phyloP scores from a whole-genome alignment of 192 early-diverging fungal species.

The Hyaloraphidium curvatum region DNA sequence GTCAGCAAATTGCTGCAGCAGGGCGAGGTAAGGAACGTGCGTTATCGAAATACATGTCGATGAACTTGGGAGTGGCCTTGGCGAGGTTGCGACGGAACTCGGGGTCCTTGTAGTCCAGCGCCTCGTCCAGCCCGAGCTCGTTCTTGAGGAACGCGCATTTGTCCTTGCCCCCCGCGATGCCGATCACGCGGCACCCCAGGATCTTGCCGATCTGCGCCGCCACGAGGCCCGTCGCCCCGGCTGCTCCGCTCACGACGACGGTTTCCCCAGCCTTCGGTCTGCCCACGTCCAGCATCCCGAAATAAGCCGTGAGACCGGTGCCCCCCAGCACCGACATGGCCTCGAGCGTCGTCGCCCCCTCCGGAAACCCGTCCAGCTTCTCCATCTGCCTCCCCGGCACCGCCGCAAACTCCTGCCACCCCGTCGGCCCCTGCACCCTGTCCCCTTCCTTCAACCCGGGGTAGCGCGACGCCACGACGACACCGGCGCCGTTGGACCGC shows the following conservation, averaged over 20 bases:
- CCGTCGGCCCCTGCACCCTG: constrained; percentile 1
- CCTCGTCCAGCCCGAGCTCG: constrained; percentile 27
- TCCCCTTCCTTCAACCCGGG: background rate
- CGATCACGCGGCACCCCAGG: constrained; percentile 26
- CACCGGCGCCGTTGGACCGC: background rate
- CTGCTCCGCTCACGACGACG: constrained; percentile 27
- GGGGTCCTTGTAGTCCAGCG: constrained; percentile 24
- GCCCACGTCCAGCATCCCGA: constrained; percentile 13
- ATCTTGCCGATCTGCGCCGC: constrained; percentile 13
- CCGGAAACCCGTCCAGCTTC: constrained; percentile 9
- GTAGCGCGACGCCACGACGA: background rate
- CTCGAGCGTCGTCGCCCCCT: background rate
- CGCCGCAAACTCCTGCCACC: constrained; percentile 28
- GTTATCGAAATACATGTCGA: constrained; percentile 76
- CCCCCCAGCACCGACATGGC: background rate
- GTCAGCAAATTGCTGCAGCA: too few relatives aligned
- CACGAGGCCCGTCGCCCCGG: constrained; percentile 26
- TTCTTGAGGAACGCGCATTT: constrained; percentile 28
- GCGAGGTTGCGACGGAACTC: too few relatives aligned
- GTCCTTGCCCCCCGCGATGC: constrained; percentile 29
- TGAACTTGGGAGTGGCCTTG: constrained; percentile 49
- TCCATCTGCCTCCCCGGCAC: constrained; percentile 16
- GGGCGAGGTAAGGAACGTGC: too few relatives aligned
- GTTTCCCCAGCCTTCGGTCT: constrained; percentile 14
- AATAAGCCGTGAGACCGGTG: background rate